Conservation (phyloP, 2,329 filamentous ascomycete species). For the Fusarium multiceps region DNA sequence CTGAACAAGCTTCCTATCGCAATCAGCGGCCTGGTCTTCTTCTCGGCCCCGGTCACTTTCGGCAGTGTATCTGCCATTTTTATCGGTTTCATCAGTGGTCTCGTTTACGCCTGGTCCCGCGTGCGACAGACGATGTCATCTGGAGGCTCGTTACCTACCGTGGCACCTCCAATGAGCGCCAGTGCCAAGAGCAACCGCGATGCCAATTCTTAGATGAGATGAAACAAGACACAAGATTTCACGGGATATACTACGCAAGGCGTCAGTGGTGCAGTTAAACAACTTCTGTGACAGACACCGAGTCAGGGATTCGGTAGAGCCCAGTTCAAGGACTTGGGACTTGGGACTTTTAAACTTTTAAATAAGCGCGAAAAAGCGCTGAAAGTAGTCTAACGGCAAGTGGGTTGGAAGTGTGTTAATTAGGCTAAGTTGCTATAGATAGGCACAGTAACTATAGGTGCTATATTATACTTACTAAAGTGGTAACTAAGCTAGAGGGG, state of each 20-base stretch:
- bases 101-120: conserved; percentile 78
- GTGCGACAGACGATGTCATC: conserved; percentile 78
- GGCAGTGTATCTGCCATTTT: conserved; percentile 92
- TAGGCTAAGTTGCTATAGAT: too few species aligned
- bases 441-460: too few species aligned
- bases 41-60: conserved; percentile 91
- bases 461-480: too few species aligned
- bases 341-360: conserved; percentile 28
- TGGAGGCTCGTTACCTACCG: conserved; percentile 75
- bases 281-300: not conserved
- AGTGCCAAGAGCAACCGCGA: conserved; percentile 93
- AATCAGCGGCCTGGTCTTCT: conserved; percentile 92
- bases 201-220: conserved; percentile 65
- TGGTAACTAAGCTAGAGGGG: too few species aligned
- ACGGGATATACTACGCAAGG: not conserved
- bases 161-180: conserved; percentile 79
- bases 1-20: conserved; percentile 98
- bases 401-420: too few species aligned
- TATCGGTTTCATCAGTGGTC: conserved; percentile 89
- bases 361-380: conserved; percentile 21
- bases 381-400: too few species aligned
- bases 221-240: not conserved
- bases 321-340: conserved; percentile 7
- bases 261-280: conserved; percentile 3
- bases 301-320: not conserved